Conservation (phyloP, 1,284 basidiomycete species). For the Sanghuangporus weigelae region DNA sequence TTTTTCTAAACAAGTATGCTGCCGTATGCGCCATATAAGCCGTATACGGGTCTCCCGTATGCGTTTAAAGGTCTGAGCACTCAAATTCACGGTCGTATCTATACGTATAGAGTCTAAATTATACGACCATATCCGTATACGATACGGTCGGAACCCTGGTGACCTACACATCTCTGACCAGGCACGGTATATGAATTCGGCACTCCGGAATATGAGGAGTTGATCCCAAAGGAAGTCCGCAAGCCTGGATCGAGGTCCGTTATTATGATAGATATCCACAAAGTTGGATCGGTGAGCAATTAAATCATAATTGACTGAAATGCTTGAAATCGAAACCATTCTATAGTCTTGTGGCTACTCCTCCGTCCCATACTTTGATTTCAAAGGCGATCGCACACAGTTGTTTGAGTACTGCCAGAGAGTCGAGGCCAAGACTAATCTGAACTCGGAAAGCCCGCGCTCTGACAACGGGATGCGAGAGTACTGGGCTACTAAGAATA, state of each 20-base stretch:
- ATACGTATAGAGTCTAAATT: too few relatives aligned
- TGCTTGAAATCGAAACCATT: not conserved
- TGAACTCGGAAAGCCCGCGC: constrained; percentile 13
- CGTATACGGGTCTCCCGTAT: too few relatives aligned
- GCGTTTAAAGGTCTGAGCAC: too few relatives aligned
- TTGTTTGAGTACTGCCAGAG: not conserved
- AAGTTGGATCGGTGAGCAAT: constrained; percentile 41
- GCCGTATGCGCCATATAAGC: too few relatives aligned
- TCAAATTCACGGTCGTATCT: too few relatives aligned
- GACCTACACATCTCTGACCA: constrained; percentile 20
- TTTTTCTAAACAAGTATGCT: too few relatives aligned
- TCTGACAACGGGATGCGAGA: constrained; percentile 32
- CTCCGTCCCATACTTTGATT: constrained; percentile 45
- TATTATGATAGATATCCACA: constrained; percentile 44
- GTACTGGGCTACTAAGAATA: constrained; percentile 41
- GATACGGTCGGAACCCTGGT: too few relatives aligned
- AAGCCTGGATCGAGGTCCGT: constrained; percentile 45
- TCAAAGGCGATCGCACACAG: constrained; percentile 34
- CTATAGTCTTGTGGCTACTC: constrained; percentile 25
- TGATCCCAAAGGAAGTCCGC: constrained; percentile 37
- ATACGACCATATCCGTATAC: too few relatives aligned
- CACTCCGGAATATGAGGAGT: constrained; percentile 42
- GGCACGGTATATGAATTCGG: constrained; percentile 48
- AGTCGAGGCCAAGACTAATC: constrained; percentile 23
- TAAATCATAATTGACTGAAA: not conserved